phyloP scores from a whole-genome alignment of 176 grass and related monocot species.

The Elymus sibiricus region DNA sequence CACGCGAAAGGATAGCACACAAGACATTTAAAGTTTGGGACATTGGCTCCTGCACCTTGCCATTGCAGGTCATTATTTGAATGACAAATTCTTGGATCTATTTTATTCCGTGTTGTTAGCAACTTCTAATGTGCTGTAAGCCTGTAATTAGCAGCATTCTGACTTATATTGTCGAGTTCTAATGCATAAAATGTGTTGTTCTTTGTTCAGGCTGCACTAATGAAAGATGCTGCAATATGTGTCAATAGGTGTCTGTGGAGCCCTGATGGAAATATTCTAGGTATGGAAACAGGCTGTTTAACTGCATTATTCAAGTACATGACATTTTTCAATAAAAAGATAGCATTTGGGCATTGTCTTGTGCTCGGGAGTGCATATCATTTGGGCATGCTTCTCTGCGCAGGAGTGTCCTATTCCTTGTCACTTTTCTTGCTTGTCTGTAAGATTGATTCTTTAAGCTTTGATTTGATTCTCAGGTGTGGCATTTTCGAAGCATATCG shows the following conservation, averaged over 20 bases:
- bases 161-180: conserved; percentile 4
- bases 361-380: not conserved
- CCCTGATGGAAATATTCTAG: conserved; percentile 90
- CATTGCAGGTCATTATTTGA: conserved; percentile 69
- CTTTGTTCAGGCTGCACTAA: conserved; percentile 65
- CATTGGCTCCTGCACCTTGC: conserved; percentile 64
- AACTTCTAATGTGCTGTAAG: conserved; percentile 3
- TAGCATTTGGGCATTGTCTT: not conserved
- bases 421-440: not conserved
- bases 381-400: not conserved
- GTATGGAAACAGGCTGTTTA: conserved; percentile 35
- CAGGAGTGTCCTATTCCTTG: not conserved
- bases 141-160: conserved; percentile 19
- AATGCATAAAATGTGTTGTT: conserved; percentile 9
- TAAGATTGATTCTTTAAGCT: conserved; percentile 19
- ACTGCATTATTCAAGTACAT: not conserved
- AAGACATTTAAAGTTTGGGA: conserved; percentile 99
- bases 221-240: conserved; percentile 99
- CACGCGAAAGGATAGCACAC: conserved; percentile 90
- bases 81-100: not conserved
- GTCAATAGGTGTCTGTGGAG: conserved; percentile 99
- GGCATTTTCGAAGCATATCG: conserved; percentile 99
- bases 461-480: conserved; percentile 66
- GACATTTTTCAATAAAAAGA: not conserved
- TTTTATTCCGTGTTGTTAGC: conserved; percentile 18